Conservation (phyloP, 768 basidiomycete species). For the Suillus lakei region DNA sequence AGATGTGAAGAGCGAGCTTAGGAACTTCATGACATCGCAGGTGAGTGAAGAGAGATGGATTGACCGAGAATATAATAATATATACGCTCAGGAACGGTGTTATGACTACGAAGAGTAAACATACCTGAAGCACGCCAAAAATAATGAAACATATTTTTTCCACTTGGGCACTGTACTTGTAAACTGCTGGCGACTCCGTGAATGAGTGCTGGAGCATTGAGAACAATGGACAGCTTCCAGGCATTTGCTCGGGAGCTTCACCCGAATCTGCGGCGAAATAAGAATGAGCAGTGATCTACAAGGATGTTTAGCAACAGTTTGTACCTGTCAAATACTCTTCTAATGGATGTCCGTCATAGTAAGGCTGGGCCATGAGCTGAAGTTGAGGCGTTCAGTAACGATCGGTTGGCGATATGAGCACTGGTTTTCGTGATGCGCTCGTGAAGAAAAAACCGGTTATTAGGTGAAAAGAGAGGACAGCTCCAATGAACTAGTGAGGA, state of each 20-base stretch:
- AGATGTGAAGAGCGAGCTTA: slow-evolving; percentile 42
- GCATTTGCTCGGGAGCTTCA: slow-evolving; percentile 59
- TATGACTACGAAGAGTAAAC: slow-evolving; percentile 25
- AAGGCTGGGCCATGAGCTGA: slow-evolving; percentile 68
- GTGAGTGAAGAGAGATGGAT: slow-evolving; percentile 7
- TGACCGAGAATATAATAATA: slow-evolving; percentile 4
- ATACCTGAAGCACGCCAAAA: slow-evolving; percentile 41
- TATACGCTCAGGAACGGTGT: slow-evolving; percentile 17
- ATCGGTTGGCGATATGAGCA: slow-evolving; percentile 17
- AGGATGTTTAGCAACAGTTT: slow-evolving; percentile 22
- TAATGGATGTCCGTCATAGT: slow-evolving; percentile 80
- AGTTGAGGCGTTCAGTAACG: slow-evolving; percentile 10
- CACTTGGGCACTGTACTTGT: slow-evolving; percentile 28
- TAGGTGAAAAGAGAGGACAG: slow-evolving; percentile 25
- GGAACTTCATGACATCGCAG: slow-evolving; percentile 35
- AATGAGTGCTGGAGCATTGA: slow-evolving; percentile 22
- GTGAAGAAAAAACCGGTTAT: slow-evolving; percentile 29
- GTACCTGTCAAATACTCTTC: slow-evolving; percentile 73
- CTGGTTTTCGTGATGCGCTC: slow-evolving; percentile 24
- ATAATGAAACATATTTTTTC: slow-evolving; percentile 32
- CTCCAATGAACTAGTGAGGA: background rate
- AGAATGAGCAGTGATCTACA: slow-evolving; percentile 10
- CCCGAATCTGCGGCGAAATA: slow-evolving; percentile 54
- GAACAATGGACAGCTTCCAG: slow-evolving; percentile 53
- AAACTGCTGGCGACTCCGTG: slow-evolving; percentile 12